Evolutionary conservation across 2,329 filamentous ascomycete genomes (phyloP), one percentile per base, ranked within the genome.

Genomic region (Ceratocystis lukuohia): DNA sequence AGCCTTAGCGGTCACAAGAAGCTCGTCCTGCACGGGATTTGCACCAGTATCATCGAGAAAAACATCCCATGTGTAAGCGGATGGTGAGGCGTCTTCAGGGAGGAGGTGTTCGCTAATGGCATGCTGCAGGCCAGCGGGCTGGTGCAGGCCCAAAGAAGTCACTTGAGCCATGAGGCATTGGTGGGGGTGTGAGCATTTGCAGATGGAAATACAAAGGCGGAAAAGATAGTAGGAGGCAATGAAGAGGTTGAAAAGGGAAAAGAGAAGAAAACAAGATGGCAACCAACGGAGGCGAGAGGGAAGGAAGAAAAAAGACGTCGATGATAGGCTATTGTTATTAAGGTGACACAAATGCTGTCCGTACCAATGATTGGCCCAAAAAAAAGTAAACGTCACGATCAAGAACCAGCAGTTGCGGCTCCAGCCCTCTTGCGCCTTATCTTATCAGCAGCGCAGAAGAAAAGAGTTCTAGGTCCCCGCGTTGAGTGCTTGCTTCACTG

Each of bases 91-190:
- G 69, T 94, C 82, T 59, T 81, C 75, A 20, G 87, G 83, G 1
- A 97, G 80, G 50, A 96, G 82, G 67, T 85, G 83, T 76, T 97
- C 92, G 71, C 87, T 82, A 71, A 96, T 83, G 70, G 96, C 86
- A 78, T 94, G 91, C 69, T 84, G 85, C 70, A 97, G 81, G 70
- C 88, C 91, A 69, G 88, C 84, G 68, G 95, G 92, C 77, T 88
- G 86, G 79, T 97, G 93, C 73, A 96, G 81, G 75, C 94, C 94
- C 72, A 96, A 83, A 70, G 93, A 96, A 76, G 85, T 89, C 77
- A 96, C 85, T 74, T 88, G 86, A 71, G 93, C 93, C 95, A 99
- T 99, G 64, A 17, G 28, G n/a, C 33, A 45, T 65, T 45, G 30
- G 41, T 25, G 53, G n/a, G 45, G 25, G n/a, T 25, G 41, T 53